Conservation (phyloP, 2,329 filamentous ascomycete species). For the Aspergillus vadensis region DNA sequence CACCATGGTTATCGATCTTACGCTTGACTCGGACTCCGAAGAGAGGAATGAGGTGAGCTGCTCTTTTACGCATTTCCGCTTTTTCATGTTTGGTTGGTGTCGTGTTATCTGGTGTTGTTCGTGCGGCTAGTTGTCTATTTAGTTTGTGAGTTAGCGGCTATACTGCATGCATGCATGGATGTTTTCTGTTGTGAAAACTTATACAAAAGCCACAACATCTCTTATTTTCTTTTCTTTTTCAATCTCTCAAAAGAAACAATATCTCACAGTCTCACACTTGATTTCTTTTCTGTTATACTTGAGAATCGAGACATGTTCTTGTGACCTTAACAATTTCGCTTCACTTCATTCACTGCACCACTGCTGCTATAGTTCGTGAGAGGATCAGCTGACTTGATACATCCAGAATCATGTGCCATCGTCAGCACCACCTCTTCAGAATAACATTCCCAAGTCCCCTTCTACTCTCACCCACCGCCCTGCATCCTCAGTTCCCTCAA, state of each 20-base stretch:
- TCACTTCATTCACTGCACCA: neutral
- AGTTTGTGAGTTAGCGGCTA: conserved; percentile 5
- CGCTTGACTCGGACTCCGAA: conserved; percentile 28
- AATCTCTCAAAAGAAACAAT: too few species aligned
- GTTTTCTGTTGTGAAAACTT: neutral
- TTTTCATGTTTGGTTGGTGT: neutral
- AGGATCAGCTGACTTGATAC: neutral
- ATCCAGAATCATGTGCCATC: neutral
- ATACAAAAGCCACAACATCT: neutral
- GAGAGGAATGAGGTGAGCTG: conserved; percentile 16
- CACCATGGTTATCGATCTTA: conserved; percentile 31
- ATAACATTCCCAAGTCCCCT: conserved; percentile 10
- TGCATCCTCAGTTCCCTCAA: conserved; percentile 19
- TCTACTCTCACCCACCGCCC: conserved; percentile 18
- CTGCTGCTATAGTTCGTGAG: neutral
- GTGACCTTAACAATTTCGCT: too few species aligned
- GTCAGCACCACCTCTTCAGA: neutral
- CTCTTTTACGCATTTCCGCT: too few species aligned
- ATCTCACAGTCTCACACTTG: too few species aligned
- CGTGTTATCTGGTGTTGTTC: neutral
- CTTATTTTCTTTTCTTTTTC: neutral
- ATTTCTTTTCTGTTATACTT: neutral
- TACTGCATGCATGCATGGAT: neutral
- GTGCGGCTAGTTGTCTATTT: neutral
- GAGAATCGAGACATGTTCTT: too few species aligned